phyloP scores from a whole-genome alignment of 192 early-diverging fungal species.

The Pilaira anomala region DNA sequence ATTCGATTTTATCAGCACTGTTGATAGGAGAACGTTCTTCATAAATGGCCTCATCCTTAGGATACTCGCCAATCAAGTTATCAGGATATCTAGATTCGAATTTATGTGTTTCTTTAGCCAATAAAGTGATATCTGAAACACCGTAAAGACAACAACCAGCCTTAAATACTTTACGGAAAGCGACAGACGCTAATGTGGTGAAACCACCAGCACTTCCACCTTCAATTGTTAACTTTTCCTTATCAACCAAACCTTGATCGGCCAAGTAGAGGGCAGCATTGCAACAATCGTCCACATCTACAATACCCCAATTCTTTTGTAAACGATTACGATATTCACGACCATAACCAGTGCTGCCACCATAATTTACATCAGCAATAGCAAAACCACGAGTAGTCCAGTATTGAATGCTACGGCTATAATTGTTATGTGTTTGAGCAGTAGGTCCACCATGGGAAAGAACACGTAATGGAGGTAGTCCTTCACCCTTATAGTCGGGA shows the following conservation, averaged over 20 bases:
- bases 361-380: constrained; percentile 73
- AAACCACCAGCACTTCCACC: constrained; percentile 72
- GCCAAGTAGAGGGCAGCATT: constrained; percentile 64
- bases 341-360: constrained; percentile 74
- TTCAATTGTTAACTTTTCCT: constrained; percentile 57
- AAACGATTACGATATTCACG: constrained; percentile 72
- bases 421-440: constrained; percentile 29
- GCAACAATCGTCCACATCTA: constrained; percentile 78
- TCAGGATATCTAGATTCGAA: constrained; percentile 67
- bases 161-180: constrained; percentile 73
- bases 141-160: constrained; percentile 70
- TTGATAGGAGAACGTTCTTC: constrained; percentile 61
- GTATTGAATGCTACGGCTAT: constrained; percentile 57
- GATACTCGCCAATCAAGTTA: constrained; percentile 60
- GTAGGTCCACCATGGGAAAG: constrained; percentile 77
- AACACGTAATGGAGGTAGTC: constrained; percentile 67
- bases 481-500: constrained; percentile 47
- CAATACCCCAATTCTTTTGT: constrained; percentile 65
- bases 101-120: constrained; percentile 78
- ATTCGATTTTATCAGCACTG: constrained; percentile 53
- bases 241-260: constrained; percentile 53
- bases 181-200: constrained; percentile 59
- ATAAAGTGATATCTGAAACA: constrained; percentile 62
- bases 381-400: constrained; percentile 79
- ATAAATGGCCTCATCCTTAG: constrained; percentile 54